A percentile compares a stretch with the other conserved stretches of the same genome.
Conservation (phyloP, 1,284 basidiomycete genomes). For the Sporisorium iseilematis-ciliati region DNA sequence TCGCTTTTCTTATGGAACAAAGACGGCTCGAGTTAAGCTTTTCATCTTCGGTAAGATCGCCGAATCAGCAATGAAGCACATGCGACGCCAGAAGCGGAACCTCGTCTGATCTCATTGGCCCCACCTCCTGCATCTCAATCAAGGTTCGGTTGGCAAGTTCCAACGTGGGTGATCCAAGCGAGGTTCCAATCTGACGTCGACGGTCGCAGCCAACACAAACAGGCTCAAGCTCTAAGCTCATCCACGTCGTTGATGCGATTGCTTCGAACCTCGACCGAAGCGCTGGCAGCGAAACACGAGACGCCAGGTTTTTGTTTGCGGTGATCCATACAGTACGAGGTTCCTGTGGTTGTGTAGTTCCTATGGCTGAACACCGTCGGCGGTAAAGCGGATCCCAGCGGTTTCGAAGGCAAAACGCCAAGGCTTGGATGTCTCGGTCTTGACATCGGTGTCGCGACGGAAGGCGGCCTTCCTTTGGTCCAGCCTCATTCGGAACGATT, state of each 20-base stretch:
- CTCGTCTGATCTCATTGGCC: background rate
- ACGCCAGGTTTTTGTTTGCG: background rate
- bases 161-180: background rate
- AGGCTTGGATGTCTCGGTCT: conserved; percentile 1
- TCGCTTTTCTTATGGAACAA: too few relatives aligned
- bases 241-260: background rate
- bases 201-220: background rate
- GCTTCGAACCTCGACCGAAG: background rate
- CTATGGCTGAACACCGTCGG: conserved; percentile 1
- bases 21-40: background rate
- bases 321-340: background rate
- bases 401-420: background rate
- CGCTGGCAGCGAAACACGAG: background rate
- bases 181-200: background rate
- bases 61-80: background rate
- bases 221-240: background rate
- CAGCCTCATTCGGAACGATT: too few relatives aligned
- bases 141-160: background rate
- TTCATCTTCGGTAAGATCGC: conserved; percentile 4
- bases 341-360: too few relatives aligned
- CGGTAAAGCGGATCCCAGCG: background rate
- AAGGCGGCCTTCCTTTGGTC: too few relatives aligned
- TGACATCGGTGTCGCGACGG: too few relatives aligned
- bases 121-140: background rate
- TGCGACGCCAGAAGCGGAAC: background rate